Conservation (phyloP, 2,329 filamentous ascomycete genomes). For the Tetracladium maxilliforme region DNA sequence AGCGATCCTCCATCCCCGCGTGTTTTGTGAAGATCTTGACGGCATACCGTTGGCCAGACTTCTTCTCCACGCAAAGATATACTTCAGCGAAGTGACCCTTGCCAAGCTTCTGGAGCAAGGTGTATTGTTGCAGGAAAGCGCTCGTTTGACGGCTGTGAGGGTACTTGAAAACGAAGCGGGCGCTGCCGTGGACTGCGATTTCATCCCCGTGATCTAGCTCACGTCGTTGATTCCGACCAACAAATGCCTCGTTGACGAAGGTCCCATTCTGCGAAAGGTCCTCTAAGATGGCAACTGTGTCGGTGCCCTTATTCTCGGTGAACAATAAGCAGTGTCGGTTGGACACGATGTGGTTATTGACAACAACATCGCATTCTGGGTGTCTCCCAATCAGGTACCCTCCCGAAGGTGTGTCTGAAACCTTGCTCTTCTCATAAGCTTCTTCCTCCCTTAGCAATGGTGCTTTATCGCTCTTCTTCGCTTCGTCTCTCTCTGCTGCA, state of each 20-base stretch:
- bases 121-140: constrained; percentile 77
- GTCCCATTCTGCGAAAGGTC: constrained; percentile 95
- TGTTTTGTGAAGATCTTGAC: constrained; percentile 92
- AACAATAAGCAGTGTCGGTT: constrained; percentile 70
- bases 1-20: constrained; percentile 65
- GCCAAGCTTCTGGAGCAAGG: constrained; percentile 68
- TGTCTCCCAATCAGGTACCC: constrained; percentile 90
- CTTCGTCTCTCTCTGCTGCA: constrained; percentile 19
- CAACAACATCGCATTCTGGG: constrained; percentile 72
- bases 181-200: constrained; percentile 72
- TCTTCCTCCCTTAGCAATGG: too few relatives aligned
- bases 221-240: constrained; percentile 83
- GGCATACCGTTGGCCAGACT: constrained; percentile 67
- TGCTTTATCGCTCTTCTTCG: constrained; percentile 24
- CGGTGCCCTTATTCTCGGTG: constrained; percentile 38
- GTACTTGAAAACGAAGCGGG: constrained; percentile 84
- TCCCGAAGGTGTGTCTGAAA: constrained; percentile 48
- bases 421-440: constrained; percentile 46
- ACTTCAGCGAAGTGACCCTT: constrained; percentile 95
- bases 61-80: constrained; percentile 78
- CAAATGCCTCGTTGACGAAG: constrained; percentile 81
- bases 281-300: constrained; percentile 64
- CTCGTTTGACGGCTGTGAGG: constrained; percentile 61
- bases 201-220: constrained; percentile 85
- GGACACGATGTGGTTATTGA: constrained; percentile 69